These are phyloP conservation scores for Pseudocercospora ulei DNA, from an alignment of 2,329 filamentous ascomycete genomes.

Conservation along the genomic window DNA sequence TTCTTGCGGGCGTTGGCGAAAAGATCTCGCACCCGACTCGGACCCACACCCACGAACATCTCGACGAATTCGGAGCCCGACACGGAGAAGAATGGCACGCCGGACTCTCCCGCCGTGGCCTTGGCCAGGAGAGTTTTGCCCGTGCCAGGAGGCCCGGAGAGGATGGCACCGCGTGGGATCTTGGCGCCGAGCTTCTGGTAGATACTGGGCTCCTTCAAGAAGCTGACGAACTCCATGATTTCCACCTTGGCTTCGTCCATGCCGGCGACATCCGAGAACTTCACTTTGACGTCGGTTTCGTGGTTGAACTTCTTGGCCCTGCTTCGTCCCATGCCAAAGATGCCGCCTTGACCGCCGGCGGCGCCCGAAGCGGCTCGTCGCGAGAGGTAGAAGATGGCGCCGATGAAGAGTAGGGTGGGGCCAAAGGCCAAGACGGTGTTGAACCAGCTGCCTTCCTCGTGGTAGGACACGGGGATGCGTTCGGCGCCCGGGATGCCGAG, in stretches of 20 bases:
- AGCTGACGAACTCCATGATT: conserved; percentile 99
- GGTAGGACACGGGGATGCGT: conserved; percentile 85
- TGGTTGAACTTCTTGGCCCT: conserved; percentile 96
- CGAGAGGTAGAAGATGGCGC: conserved; percentile 68
- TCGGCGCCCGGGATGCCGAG: conserved; percentile 77
- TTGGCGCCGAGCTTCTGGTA: conserved; percentile 94
- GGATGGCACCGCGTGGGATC: conserved; percentile 90
- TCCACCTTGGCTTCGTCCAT: conserved; percentile 97
- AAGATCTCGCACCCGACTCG: conserved; percentile 85
- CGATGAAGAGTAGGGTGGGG: conserved; percentile 77
- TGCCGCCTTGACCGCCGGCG: conserved; percentile 56
- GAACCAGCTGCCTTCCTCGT: conserved; percentile 62
- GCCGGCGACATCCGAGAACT: conserved; percentile 91
- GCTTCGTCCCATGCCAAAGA: conserved; percentile 94
- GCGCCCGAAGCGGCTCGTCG: conserved; percentile 60
- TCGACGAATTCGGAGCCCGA: conserved; percentile 98
- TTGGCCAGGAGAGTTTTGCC: conserved; percentile 97
- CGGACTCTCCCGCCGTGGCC: conserved; percentile 91
- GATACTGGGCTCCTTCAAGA: conserved; percentile 83
- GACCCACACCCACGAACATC: conserved; percentile 98
- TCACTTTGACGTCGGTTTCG: conserved; percentile 90
- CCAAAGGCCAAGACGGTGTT: conserved; percentile 69
- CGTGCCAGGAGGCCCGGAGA: conserved; percentile 94
- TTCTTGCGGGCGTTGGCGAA: conserved; percentile 93
- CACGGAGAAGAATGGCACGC: conserved; percentile 95